These are phyloP conservation scores for Chlorella vulgaris DNA, from an alignment of 139 green algal genomes.

Conservation along the genomic window DNA sequence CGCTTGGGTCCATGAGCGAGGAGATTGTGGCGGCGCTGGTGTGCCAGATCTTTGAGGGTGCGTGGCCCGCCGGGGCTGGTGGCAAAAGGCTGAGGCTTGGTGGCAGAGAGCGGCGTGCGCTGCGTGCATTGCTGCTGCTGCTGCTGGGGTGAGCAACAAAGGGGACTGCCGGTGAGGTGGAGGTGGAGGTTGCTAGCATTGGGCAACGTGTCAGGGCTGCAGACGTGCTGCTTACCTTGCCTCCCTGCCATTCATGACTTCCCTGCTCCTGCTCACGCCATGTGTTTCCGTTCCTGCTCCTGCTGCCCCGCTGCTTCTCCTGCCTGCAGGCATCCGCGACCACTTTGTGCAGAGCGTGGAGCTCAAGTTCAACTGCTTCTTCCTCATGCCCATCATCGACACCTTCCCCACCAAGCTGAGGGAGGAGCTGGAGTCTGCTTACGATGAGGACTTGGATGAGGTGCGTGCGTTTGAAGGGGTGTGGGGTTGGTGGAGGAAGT, in stretches of 20 bases:
- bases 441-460: conserved; percentile 82
- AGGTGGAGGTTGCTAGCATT: too few species aligned
- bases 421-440: conserved; percentile 86
- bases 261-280: too few species aligned
- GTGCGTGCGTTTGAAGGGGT: conserved; percentile 43
- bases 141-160: too few species aligned
- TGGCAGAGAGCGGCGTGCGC: not conserved
- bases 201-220: too few species aligned
- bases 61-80: not conserved
- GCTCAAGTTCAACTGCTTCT: conserved; percentile 99
- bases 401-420: conserved; percentile 82
- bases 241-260: too few species aligned
- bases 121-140: too few species aligned
- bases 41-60: conserved; percentile 81
- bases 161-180: too few species aligned
- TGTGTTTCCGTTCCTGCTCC: too few species aligned
- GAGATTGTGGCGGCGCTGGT: conserved; percentile 93
- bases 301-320: not conserved
- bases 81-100: not conserved
- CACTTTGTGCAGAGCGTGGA: conserved; percentile 86
- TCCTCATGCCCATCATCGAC: conserved; percentile 97
- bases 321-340: conserved; percentile 84
- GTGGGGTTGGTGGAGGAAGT: not conserved
- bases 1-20: conserved; percentile 79
- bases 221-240: too few species aligned